These are phyloP conservation scores for Syzygium aromaticum DNA, from an alignment of 345 rosid species.

Conservation along the genomic window DNA sequence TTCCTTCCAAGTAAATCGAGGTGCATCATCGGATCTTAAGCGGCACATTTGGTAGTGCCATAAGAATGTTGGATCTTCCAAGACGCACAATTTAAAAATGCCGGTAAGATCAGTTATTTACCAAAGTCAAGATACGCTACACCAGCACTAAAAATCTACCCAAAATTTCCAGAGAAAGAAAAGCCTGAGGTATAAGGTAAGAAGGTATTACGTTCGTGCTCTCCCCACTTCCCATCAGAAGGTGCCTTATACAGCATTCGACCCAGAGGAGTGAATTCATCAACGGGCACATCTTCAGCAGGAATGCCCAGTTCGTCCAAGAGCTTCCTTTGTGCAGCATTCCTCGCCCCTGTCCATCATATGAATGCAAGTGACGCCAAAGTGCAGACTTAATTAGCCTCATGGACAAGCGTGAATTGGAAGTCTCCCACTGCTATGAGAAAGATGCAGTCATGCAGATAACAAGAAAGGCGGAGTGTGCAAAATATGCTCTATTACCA, in stretches of 20 bases:
- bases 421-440: background rate
- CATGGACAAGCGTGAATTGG: background rate
- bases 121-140: background rate
- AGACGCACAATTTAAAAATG: background rate
- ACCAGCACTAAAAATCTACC: background rate
- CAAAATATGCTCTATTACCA: constrained; percentile 26
- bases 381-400: background rate
- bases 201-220: constrained; percentile 73
- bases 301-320: constrained; percentile 92
- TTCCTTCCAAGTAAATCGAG: background rate
- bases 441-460: background rate
- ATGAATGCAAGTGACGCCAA: background rate
- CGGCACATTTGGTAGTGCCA: background rate
- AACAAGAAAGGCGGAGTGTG: background rate
- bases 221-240: constrained; percentile 99
- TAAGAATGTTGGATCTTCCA: background rate
- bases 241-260: constrained; percentile 95
- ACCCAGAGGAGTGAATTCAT: constrained; percentile 67
- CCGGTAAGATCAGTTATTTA: background rate
- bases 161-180: background rate
- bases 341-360: constrained; percentile 60
- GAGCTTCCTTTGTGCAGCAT: constrained; percentile 98
- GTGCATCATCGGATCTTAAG: background rate
- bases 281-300: constrained; percentile 85
- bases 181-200: background rate